phyloP scores from a whole-genome alignment of 176 grass and related monocot genomes.

The Luzula sylvatica region DNA sequence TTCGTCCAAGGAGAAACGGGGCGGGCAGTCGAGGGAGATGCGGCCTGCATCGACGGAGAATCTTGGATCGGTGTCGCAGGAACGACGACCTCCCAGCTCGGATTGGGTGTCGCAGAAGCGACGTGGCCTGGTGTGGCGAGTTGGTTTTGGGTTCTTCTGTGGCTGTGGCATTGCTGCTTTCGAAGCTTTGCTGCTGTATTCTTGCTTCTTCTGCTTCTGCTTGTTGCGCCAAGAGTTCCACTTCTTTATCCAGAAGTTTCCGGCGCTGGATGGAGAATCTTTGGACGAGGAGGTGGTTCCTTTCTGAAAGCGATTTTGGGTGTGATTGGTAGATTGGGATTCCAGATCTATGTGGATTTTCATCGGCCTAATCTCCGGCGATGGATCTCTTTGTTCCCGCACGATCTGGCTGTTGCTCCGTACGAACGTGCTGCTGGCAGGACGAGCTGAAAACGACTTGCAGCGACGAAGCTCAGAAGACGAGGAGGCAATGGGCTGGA shows the following conservation, averaged over 20 bases:
- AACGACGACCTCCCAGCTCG: conserved; percentile 22
- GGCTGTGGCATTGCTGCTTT: conserved; percentile 15
- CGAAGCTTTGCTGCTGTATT: neutral
- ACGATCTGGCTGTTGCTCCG: neutral
- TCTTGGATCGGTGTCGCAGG: conserved; percentile 32
- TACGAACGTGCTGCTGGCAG: conserved; percentile 21
- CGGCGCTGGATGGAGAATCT: neutral
- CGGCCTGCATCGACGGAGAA: conserved; percentile 34
- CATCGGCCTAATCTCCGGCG: conserved; percentile 21
- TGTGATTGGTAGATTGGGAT: conserved; percentile 24
- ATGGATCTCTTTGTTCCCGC: conserved; percentile 9
- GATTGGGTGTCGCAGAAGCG: conserved; percentile 30
- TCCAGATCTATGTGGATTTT: conserved; percentile 46
- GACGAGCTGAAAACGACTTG: conserved; percentile 54
- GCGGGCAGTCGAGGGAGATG: conserved; percentile 26
- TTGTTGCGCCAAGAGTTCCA: conserved; percentile 71
- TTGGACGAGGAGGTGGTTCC: neutral
- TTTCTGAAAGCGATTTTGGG: conserved; percentile 26
- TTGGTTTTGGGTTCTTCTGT: conserved; percentile 8
- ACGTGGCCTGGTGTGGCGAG: neutral
- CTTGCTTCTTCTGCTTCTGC: conserved; percentile 56
- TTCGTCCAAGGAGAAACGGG: conserved; percentile 31
- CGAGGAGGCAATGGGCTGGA: neutral
- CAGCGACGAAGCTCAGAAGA: conserved; percentile 53
- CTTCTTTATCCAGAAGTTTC: conserved; percentile 48